phyloP scores from a whole-genome alignment of 192 early-diverging fungal species.

The Coemansia sp. region DNA sequence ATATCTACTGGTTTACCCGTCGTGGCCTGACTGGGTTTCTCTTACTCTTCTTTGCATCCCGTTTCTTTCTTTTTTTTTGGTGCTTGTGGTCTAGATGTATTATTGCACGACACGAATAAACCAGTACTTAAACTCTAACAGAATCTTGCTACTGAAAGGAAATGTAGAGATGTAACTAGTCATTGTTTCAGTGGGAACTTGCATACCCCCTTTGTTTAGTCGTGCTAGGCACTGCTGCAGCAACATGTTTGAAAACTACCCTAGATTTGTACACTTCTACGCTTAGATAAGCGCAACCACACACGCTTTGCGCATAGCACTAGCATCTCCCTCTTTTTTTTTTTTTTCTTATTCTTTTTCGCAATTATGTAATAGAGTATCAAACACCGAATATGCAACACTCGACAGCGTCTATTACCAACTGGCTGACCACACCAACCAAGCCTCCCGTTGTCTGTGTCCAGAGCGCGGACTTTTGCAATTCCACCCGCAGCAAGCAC shows the following conservation, averaged over 20 bases:
- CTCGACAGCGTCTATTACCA: not conserved
- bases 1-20: slow-evolving; percentile 4
- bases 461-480: not conserved
- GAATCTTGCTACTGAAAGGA: not conserved
- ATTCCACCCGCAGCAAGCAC: slow-evolving; percentile 4
- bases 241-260: not conserved
- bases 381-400: not conserved
- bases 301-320: not conserved
- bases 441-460: not conserved
- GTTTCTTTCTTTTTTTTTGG: not conserved
- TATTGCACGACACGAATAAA: slow-evolving; percentile 6
- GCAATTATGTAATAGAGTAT: slow-evolving; percentile 1
- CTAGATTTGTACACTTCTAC: not conserved
- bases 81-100: slow-evolving; percentile 6
- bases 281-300: not conserved
- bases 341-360: not conserved
- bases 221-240: no score
- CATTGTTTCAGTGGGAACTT: not conserved
- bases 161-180: not conserved
- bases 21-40: not conserved
- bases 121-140: not conserved
- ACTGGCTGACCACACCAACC: not conserved
- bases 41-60: not conserved
- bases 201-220: not conserved
- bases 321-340: not conserved